Percentiles rank a stretch among this genome's conserved stretches.
These are phyloP conservation scores for Phytophthora gonapodyides DNA, from an alignment of 352 stramenopile species.

Conservation along the genomic window DNA sequence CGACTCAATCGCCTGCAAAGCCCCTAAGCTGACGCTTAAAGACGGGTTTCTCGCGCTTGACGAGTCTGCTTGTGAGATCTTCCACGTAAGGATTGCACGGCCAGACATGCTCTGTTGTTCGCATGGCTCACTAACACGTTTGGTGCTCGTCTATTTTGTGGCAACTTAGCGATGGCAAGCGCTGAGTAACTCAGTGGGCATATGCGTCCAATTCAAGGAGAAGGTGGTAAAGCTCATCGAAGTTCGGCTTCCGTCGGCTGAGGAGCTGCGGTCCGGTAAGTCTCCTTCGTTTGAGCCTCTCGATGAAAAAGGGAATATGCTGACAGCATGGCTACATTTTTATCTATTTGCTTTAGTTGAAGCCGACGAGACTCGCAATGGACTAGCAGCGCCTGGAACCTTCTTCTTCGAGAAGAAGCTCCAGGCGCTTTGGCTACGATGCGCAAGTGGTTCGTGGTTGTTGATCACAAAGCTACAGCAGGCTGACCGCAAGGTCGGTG, in stretches of 20 bases:
- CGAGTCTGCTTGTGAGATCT: slow-evolving; percentile 58
- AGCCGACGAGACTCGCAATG: slow-evolving; percentile 22
- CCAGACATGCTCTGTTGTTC: background rate
- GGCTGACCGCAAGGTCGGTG: slow-evolving; percentile 63
- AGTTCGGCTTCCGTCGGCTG: slow-evolving; percentile 44
- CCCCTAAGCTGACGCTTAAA: slow-evolving; percentile 67
- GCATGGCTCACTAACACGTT: background rate
- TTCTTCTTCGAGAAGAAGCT: slow-evolving; percentile 84
- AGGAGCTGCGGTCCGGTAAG: slow-evolving; percentile 51
- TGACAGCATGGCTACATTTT: background rate
- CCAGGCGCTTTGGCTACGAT: slow-evolving; percentile 75
- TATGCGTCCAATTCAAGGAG: slow-evolving; percentile 65
- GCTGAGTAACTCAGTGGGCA: slow-evolving; percentile 72
- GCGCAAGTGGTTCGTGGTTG: slow-evolving; percentile 57
- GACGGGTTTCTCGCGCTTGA: slow-evolving; percentile 60
- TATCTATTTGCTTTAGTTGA: slow-evolving; percentile 16
- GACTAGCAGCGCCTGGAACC: slow-evolving; percentile 25
- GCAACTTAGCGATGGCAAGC: slow-evolving; percentile 75
- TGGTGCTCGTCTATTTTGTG: background rate
- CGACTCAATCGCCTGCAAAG: slow-evolving; percentile 56
- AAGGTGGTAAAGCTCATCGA: slow-evolving; percentile 77
- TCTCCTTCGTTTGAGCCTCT: background rate
- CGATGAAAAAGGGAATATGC: background rate
- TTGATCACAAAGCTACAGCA: slow-evolving; percentile 74
- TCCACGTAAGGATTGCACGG: slow-evolving; percentile 44